A percentile compares a stretch with the other conserved stretches of the same genome.
These are phyloP conservation scores for Saussurea involucrata DNA, from an alignment of 129 eudicot species.

Conservation along the genomic window DNA sequence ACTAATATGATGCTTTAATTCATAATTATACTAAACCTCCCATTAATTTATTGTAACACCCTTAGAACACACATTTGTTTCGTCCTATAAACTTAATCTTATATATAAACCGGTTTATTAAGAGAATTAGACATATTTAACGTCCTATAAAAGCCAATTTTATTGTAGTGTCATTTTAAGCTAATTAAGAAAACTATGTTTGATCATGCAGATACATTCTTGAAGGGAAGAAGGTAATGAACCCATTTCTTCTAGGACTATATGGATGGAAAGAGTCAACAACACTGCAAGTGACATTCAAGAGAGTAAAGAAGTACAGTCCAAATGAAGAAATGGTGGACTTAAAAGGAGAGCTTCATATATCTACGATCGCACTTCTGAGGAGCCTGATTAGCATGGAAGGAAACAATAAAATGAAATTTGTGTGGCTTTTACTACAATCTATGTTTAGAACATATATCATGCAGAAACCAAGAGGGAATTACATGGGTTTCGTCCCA, in stretches of 20 bases:
- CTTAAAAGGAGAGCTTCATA: slow-evolving; percentile 40
- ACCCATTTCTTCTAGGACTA: slow-evolving; percentile 41
- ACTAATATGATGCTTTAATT: background rate
- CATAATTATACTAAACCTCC: too few relatives aligned
- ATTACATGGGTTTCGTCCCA: background rate
- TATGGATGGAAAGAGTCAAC: slow-evolving; percentile 48
- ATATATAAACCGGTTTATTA: background rate
- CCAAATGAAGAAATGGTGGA: slow-evolving; percentile 16
- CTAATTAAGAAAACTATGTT: background rate
- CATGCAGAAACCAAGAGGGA: slow-evolving; percentile 26
- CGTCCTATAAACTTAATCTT: background rate
- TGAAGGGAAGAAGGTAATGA: slow-evolving; percentile 52
- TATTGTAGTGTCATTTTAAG: background rate
- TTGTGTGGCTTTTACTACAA: slow-evolving; percentile 18
- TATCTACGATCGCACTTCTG: slow-evolving; percentile 35
- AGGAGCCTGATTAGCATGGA: slow-evolving; percentile 29
- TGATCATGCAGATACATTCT: slow-evolving; percentile 37
- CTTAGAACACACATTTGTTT: background rate
- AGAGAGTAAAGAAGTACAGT: slow-evolving; percentile 12
- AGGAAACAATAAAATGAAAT: slow-evolving; percentile 28
- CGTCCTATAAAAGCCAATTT: background rate
- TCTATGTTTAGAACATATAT: slow-evolving; percentile 38
- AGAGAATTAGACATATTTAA: background rate
- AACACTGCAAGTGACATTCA: slow-evolving; percentile 42
- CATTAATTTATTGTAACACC: background rate